Evolutionary conservation across 192 early-diverging fungal species (phyloP).

Genomic region (Coemansia sp.): DNA sequence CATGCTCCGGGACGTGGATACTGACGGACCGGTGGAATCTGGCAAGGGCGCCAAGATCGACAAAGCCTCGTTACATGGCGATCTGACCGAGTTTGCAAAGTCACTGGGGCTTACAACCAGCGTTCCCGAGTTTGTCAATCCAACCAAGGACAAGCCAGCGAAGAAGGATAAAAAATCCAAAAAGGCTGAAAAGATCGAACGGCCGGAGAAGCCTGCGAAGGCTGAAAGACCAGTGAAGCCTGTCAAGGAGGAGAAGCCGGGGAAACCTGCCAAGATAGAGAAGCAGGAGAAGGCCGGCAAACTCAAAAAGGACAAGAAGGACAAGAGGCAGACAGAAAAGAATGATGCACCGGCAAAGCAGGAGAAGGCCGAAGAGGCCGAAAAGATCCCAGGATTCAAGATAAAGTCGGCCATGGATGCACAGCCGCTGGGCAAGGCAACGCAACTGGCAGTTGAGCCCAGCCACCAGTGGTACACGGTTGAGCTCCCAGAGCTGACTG

Average conservation of each 20-base stretch:
- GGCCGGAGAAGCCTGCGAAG: background rate
- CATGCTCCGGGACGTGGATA: constrained; percentile 55
- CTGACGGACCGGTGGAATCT: constrained; percentile 26
- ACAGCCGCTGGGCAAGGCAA: constrained; percentile 18
- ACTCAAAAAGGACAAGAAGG: background rate
- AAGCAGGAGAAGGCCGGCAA: constrained; percentile 5
- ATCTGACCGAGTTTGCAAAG: constrained; percentile 38
- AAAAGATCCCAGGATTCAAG: constrained; percentile 41
- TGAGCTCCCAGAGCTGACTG: constrained; percentile 4
- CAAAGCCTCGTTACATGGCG: constrained; percentile 19
- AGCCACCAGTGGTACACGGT: constrained; percentile 36
- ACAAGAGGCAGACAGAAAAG: constrained; percentile 1
- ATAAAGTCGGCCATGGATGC: constrained; percentile 50
- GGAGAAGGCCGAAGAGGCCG: constrained; percentile 9
- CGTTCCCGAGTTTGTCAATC: constrained; percentile 27
- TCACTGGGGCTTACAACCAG: constrained; percentile 32
- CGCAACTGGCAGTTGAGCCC: constrained; percentile 21
- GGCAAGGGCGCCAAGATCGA: constrained; percentile 14
- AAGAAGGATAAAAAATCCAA: constrained; percentile 1
- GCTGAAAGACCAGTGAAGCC: background rate
- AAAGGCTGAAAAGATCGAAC: constrained; percentile 7
- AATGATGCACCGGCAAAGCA: constrained; percentile 13
- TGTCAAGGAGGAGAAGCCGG: constrained; percentile 2
- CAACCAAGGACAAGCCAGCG: constrained; percentile 6
- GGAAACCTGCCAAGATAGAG: background rate